A percentile compares a stretch with the other conserved stretches of the same genome.
Evolutionary conservation across 805 yeast species (phyloP).

Genomic region (Saturnispora hagleri): DNA sequence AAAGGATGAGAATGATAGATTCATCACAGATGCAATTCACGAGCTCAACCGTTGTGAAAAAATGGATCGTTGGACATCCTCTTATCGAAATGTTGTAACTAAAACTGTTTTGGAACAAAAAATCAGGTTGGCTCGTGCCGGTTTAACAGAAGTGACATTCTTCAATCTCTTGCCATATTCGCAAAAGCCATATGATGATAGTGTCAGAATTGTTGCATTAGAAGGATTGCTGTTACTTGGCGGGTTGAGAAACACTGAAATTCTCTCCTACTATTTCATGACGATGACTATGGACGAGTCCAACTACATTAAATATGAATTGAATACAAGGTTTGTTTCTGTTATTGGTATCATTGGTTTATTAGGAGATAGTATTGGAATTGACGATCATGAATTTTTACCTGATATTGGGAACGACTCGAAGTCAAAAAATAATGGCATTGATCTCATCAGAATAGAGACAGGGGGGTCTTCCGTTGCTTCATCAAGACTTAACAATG

Average conservation of each 20-base stretch:
- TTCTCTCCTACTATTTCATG: conserved; percentile 55
- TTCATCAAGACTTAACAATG: conserved; percentile 47
- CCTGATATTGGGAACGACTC: conserved; percentile 8
- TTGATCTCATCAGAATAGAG: conserved; percentile 45
- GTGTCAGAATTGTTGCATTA: conserved; percentile 59
- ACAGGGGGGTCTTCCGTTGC: conserved; percentile 33
- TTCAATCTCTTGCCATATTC: conserved; percentile 50
- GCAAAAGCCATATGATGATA: conserved; percentile 34
- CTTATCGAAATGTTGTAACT: conserved; percentile 50
- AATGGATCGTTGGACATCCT: conserved; percentile 81
- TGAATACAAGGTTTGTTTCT: conserved; percentile 38
- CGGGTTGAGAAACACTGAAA: conserved; percentile 56
- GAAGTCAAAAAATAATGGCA: conserved; percentile 3
- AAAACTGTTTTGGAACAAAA: conserved; percentile 50
- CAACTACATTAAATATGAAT: conserved; percentile 38
- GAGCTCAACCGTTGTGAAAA: conserved; percentile 71
- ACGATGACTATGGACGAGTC: conserved; percentile 48
- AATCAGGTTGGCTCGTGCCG: conserved; percentile 46
- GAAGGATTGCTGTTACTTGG: conserved; percentile 64
- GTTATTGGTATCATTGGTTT: conserved; percentile 61
- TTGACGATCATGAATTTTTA: conserved; percentile 58
- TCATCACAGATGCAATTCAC: conserved; percentile 39
- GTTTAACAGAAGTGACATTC: conserved; percentile 42
- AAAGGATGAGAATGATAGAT: conserved; percentile 27
- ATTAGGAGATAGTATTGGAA: conserved; percentile 45